Base-by-base conservation (phyloP, 2,329 filamentous ascomycete genomes). In the Zelopaecilomyces penicillatus region DNA sequence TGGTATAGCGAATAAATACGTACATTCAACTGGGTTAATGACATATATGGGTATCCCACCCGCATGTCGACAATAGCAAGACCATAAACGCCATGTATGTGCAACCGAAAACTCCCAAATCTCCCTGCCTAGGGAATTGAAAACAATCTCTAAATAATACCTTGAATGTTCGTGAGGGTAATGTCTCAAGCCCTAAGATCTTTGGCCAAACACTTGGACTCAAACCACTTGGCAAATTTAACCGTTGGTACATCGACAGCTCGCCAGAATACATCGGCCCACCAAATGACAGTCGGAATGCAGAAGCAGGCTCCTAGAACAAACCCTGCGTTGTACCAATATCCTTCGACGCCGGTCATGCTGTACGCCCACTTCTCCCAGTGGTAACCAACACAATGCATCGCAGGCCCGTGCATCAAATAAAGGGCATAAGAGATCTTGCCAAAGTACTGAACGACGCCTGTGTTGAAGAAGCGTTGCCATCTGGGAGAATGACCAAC, bases 351-450 rank as follows among this genome's bases (percentile, higher is more conserved):
- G 5, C 75, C 75, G 0, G 69, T 76, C 33, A 73, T 35, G 9
- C 58, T 56, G 58, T 70, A 78, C 1, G 66, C 71, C 61, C 68
- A 66, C 31, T 65, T 66, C 54, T 78, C 67, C 46, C 71, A 68
- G 31, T 68, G 63, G 52, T 77, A 79, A 8, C 76, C 76, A 12
- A 73, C 52, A 2, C 69, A 69, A 52, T 78, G 75, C 54, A 74
- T 67, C 3, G 73, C 67, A 4, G 75, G 73, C 1, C 76, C 75
- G 55, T 82, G 78, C 65, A 80, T 73, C 10, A 82, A 68, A 57
- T 82, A 82, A 28, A 82, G 56, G 41, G 75, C 71, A 55, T 78
- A 82, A 42, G 75, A 80, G 51, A 82, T 73, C 55, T 72, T 72
- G 47, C 78, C 78, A 5, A 82, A 63, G 58, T 81, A 82, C 54